phyloP scores from a whole-genome alignment of 345 rosid genomes.

The Pistacia integerrima region DNA sequence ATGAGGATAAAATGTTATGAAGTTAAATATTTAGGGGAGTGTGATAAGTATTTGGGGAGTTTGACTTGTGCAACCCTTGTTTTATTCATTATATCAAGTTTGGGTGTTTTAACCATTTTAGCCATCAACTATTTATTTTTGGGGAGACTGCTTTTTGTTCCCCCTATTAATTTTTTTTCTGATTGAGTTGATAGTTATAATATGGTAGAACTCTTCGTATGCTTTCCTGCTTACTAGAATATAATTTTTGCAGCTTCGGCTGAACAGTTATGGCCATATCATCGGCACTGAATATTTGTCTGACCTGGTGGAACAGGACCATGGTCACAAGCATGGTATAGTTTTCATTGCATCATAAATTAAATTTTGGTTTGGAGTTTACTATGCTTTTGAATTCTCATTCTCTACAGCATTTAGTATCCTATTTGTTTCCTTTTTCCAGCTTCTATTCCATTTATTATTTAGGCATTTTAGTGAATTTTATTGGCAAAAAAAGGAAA shows the following conservation, averaged over 20 bases:
- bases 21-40: not conserved
- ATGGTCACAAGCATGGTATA: slow-evolving; percentile 79
- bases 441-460: not conserved
- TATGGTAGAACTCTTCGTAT: not conserved
- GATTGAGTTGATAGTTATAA: not conserved
- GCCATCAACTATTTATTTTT: too few species aligned
- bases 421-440: not conserved
- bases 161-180: not conserved
- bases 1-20: not conserved
- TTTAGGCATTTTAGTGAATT: too few species aligned
- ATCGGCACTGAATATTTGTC: slow-evolving; percentile 92
- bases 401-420: not conserved
- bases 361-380: not conserved
- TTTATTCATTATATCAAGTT: too few species aligned
- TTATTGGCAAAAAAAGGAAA: too few species aligned
- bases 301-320: slow-evolving; percentile 94
- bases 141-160: too few species aligned
- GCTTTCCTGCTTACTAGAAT: slow-evolving; percentile 26
- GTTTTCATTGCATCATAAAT: slow-evolving; percentile 1
- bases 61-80: too few species aligned
- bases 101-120: too few species aligned
- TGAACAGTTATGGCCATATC: slow-evolving; percentile 79
- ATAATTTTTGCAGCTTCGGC: slow-evolving; percentile 78
- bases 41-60: not conserved
- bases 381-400: not conserved